A percentile compares a stretch with the other conserved stretches of the same genome.
These are phyloP conservation scores for Pleurotus giganteus DNA, from an alignment of 768 basidiomycete genomes.

Conservation along the genomic window DNA sequence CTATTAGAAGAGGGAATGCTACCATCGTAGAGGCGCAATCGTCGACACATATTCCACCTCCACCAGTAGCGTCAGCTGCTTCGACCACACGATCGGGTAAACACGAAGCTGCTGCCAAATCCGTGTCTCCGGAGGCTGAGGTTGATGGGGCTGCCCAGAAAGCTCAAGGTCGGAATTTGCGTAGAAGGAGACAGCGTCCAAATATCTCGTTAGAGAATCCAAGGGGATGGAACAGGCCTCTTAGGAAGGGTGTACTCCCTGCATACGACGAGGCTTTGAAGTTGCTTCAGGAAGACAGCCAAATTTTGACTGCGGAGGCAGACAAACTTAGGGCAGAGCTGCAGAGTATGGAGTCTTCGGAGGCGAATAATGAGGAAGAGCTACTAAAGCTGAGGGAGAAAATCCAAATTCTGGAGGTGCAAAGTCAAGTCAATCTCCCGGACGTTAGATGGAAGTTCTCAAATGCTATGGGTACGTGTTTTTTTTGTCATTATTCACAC, in stretches of 20 bases:
- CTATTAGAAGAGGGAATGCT: slow-evolving; percentile 21
- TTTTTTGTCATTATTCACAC: background rate
- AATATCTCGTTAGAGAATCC: slow-evolving; percentile 49
- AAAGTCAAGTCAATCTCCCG: slow-evolving; percentile 84
- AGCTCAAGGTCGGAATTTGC: slow-evolving; percentile 29
- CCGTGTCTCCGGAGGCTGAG: slow-evolving; percentile 3
- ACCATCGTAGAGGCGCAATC: slow-evolving; percentile 13
- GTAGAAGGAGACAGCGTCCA: slow-evolving; percentile 38
- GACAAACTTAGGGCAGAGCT: slow-evolving; percentile 21
- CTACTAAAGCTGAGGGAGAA: slow-evolving; percentile 47
- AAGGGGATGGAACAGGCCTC: slow-evolving; percentile 62
- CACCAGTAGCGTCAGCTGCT: slow-evolving; percentile 10
- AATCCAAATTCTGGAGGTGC: slow-evolving; percentile 65
- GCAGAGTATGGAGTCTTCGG: slow-evolving; percentile 25
- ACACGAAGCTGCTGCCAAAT: slow-evolving; percentile 7
- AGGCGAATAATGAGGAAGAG: slow-evolving; percentile 29
- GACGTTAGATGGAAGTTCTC: slow-evolving; percentile 74
- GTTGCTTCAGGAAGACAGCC: slow-evolving; percentile 63
- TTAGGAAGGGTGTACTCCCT: slow-evolving; percentile 61
- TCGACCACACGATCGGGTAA: slow-evolving; percentile 9
- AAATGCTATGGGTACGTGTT: slow-evolving; percentile 73
- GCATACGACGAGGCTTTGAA: slow-evolving; percentile 85
- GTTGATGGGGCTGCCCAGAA: slow-evolving; percentile 11
- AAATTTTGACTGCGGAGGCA: slow-evolving; percentile 31
- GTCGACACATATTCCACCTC: slow-evolving; percentile 7